These are phyloP conservation scores for Cladosporium sp. DNA, from an alignment of 2,329 filamentous ascomycete species.

Conservation along the genomic window DNA sequence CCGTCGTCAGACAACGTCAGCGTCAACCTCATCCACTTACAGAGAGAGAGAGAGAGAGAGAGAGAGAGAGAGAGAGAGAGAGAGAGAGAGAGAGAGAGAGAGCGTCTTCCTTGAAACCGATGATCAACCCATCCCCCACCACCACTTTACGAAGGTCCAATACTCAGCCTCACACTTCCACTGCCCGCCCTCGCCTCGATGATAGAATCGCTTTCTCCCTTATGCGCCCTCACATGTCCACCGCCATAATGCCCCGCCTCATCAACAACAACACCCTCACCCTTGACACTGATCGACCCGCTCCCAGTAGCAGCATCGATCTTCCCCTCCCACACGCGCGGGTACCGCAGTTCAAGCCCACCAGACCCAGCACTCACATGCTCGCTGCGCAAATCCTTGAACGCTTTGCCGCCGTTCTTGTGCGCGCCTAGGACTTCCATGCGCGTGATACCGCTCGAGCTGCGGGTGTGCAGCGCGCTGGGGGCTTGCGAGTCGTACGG, in stretches of 20 bases:
- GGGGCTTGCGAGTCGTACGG: constrained; percentile 34
- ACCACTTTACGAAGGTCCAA: constrained; percentile 21
- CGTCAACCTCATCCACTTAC: too few species aligned
- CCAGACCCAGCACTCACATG: constrained; percentile 37
- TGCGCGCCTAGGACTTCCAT: constrained; percentile 39
- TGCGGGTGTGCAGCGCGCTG: constrained; percentile 36
- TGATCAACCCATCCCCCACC: too few species aligned
- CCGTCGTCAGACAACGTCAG: neutral
- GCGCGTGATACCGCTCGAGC: constrained; percentile 38
- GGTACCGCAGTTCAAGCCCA: constrained; percentile 42
- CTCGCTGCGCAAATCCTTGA: constrained; percentile 32
- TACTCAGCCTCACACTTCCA: constrained; percentile 28
- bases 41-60: too few species aligned
- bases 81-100: too few species aligned
- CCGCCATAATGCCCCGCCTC: constrained; percentile 28
- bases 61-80: too few species aligned
- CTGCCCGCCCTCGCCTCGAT: constrained; percentile 37
- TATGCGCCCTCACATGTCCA: constrained; percentile 40
- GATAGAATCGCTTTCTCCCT: constrained; percentile 36
- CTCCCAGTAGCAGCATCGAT: constrained; percentile 40
- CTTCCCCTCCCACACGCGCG: constrained; percentile 44
- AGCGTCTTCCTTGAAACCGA: too few species aligned
- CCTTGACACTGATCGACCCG: constrained; percentile 41
- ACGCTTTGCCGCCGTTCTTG: constrained; percentile 24
- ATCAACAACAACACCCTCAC: constrained; percentile 39